phyloP scores from a whole-genome alignment of 805 yeast genomes.

The Vanderwaltozyma yarrowii region DNA sequence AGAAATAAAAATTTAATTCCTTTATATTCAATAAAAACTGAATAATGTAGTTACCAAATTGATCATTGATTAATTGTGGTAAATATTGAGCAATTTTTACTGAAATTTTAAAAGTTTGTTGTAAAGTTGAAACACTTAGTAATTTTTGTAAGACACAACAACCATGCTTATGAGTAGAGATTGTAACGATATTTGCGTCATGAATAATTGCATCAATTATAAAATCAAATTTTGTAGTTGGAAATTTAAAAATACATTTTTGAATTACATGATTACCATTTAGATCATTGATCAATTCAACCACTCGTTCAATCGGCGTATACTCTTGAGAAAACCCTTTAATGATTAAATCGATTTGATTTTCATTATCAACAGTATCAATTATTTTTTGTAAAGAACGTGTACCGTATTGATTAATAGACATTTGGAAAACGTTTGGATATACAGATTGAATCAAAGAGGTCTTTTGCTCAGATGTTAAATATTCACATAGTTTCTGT shows the following conservation, averaged over 20 bases:
- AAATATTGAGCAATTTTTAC: constrained; percentile 45
- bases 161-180: constrained; percentile 78
- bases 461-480: constrained; percentile 47
- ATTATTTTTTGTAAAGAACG: constrained; percentile 72
- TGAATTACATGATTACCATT: constrained; percentile 81
- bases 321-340: constrained; percentile 35
- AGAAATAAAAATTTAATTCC: constrained; percentile 33
- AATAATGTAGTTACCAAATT: constrained; percentile 75
- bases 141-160: constrained; percentile 75
- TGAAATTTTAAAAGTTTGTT: constrained; percentile 50
- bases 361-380: constrained; percentile 47
- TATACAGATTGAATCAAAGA: constrained; percentile 46
- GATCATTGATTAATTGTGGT: constrained; percentile 59
- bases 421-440: constrained; percentile 46
- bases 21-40: constrained; percentile 66
- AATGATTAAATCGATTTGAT: constrained; percentile 44
- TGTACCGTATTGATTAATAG: constrained; percentile 75
- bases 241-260: constrained; percentile 62
- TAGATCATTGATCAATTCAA: constrained; percentile 61
- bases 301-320: constrained; percentile 42
- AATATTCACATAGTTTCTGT: constrained; percentile 56
- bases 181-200: constrained; percentile 43
- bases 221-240: constrained; percentile 56
- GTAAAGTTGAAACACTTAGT: constrained; percentile 47
- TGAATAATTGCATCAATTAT: constrained; percentile 57